These are phyloP conservation scores for Podila verticillata DNA, from an alignment of 192 early-diverging fungal genomes.

Conservation along the genomic window DNA sequence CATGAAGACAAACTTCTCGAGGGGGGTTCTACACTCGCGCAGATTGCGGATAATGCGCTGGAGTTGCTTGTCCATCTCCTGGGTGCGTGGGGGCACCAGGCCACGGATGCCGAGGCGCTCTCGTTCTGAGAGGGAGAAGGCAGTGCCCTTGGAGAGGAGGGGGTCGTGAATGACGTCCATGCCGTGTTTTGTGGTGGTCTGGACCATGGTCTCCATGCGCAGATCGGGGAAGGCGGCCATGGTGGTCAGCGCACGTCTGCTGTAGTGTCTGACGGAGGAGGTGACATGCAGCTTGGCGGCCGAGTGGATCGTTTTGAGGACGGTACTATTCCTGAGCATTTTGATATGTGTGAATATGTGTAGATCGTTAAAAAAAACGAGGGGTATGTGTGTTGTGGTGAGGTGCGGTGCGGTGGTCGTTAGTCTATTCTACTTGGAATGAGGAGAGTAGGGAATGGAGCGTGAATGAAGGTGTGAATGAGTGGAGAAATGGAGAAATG, in stretches of 20 bases:
- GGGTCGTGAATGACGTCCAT: slow-evolving; percentile 64
- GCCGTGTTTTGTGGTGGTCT: slow-evolving; percentile 53
- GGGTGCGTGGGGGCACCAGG: slow-evolving; percentile 60
- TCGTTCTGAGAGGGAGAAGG: slow-evolving; percentile 60
- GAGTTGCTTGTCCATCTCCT: slow-evolving; percentile 68
- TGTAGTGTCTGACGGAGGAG: slow-evolving; percentile 35
- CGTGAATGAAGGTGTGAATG: slow-evolving; percentile 2
- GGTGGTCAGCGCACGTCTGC: slow-evolving; percentile 45
- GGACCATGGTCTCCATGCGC: slow-evolving; percentile 51
- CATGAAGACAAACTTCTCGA: slow-evolving; percentile 64
- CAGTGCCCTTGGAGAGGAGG: slow-evolving; percentile 63
- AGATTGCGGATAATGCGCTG: slow-evolving; percentile 61
- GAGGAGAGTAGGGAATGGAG: not conserved
- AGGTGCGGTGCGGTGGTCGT: too few species aligned
- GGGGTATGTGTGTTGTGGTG: not conserved
- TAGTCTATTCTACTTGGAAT: not conserved
- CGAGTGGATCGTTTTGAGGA: slow-evolving; percentile 44
- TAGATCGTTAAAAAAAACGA: not conserved
- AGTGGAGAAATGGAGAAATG: not conserved
- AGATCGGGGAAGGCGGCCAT: slow-evolving; percentile 46
- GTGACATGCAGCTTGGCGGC: slow-evolving; percentile 34
- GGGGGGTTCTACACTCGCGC: slow-evolving; percentile 56
- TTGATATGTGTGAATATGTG: slow-evolving; percentile 4
- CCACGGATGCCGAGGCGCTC: slow-evolving; percentile 64
- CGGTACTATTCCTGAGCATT: slow-evolving; percentile 49